Evolutionary conservation across 2,329 filamentous ascomycete species (phyloP).

Genomic region (Tolypocladium pustulatum): DNA sequence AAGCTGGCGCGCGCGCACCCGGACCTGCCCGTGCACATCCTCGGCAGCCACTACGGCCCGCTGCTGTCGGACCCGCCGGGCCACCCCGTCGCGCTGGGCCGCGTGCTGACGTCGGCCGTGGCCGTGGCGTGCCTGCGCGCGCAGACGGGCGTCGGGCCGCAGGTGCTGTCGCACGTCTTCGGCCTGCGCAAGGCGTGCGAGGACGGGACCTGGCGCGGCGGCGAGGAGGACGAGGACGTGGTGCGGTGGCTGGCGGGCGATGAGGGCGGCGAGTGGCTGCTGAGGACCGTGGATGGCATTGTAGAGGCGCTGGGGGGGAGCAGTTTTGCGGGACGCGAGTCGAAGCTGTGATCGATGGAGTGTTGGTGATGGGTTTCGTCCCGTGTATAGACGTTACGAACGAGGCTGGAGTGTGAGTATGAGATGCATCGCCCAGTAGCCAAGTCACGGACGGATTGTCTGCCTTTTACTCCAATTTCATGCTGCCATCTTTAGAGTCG

Average conservation of each 20-base stretch:
- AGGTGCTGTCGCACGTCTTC: slow-evolving; percentile 74
- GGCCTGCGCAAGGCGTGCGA: slow-evolving; percentile 67
- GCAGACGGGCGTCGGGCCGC: slow-evolving; percentile 73
- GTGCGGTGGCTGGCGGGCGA: slow-evolving; percentile 31
- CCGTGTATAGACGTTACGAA: not conserved
- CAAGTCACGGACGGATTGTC: too few relatives aligned
- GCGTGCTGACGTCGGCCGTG: slow-evolving; percentile 62
- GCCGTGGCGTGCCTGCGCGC: slow-evolving; percentile 66
- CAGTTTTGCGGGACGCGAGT: slow-evolving; percentile 20
- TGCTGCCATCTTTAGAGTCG: not conserved
- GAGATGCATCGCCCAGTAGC: not conserved
- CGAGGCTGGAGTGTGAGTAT: not conserved
- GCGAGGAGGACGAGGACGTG: slow-evolving; percentile 22
- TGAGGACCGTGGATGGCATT: slow-evolving; percentile 33
- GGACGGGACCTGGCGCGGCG: slow-evolving; percentile 44
- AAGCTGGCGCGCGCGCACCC: slow-evolving; percentile 70
- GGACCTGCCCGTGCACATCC: slow-evolving; percentile 71
- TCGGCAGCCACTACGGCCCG: slow-evolving; percentile 63
- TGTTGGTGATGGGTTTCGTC: not conserved
- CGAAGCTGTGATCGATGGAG: slow-evolving; percentile 3
- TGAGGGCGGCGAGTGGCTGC: slow-evolving; percentile 36
- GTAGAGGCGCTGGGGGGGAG: slow-evolving; percentile 33
- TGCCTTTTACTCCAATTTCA: too few relatives aligned
- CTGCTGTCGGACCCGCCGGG: slow-evolving; percentile 58
- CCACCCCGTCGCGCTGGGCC: slow-evolving; percentile 38